A percentile compares a stretch with the other conserved stretches of the same genome.
Conservation (phyloP, 73 alveolate genomes). For the Paramecium tetraurelia region DNA sequence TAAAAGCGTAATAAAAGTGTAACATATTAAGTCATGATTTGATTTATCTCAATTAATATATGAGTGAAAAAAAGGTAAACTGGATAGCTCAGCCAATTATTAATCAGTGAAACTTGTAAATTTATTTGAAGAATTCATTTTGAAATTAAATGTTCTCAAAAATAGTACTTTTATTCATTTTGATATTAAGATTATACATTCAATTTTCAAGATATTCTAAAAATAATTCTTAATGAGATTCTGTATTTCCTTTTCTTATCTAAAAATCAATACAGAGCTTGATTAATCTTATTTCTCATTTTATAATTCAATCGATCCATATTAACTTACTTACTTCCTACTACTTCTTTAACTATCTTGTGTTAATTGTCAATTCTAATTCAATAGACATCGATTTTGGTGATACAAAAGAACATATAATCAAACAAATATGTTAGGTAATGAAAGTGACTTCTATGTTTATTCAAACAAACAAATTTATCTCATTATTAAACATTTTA, state of each 20-base stretch:
- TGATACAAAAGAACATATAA: not conserved
- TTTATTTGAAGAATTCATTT: slow-evolving; percentile 9
- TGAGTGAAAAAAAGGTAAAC: slow-evolving; percentile 16
- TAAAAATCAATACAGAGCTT: too few species aligned
- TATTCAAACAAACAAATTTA: not conserved
- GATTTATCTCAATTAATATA: slow-evolving; percentile 52
- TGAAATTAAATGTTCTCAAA: not conserved
- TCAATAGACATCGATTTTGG: too few species aligned
- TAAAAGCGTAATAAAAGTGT: not conserved
- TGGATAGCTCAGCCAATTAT: slow-evolving; percentile 35
- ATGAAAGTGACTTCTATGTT: not conserved
- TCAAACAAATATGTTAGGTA: not conserved
- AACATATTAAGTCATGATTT: slow-evolving; percentile 17
- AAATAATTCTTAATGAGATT: too few species aligned
- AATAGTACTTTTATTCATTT: not conserved
- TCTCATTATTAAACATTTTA: not conserved
- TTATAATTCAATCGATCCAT: too few species aligned
- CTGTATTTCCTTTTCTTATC: too few species aligned
- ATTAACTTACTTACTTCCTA: too few species aligned
- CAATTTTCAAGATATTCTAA: too few species aligned
- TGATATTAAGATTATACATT: too few species aligned
- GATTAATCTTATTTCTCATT: too few species aligned
- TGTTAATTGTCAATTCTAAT: too few species aligned
- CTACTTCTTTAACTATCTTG: too few species aligned
- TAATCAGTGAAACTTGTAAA: not conserved